Percentiles rank a stretch among this genome's conserved stretches.
phyloP scores from a whole-genome alignment of 2,329 filamentous ascomycete species.

The Calonectria hongkongensis region DNA sequence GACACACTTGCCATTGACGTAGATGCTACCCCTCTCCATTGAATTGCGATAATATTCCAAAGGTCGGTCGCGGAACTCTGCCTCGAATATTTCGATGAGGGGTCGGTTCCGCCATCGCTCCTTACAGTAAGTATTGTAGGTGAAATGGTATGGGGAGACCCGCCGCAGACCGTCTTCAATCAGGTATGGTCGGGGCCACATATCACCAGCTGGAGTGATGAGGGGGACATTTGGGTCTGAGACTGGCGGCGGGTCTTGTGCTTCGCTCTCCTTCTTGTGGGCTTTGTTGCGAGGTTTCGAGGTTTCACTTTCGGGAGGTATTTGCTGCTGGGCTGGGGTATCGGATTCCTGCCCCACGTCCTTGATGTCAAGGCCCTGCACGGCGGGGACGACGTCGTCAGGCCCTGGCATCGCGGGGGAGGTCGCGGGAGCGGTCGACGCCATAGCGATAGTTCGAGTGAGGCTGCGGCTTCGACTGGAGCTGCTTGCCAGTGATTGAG shows the following conservation, averaged over 20 bases:
- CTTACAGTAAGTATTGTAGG: constrained; percentile 97
- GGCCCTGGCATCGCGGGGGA: constrained; percentile 35
- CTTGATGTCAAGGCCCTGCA: constrained; percentile 47
- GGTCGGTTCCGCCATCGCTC: constrained; percentile 90
- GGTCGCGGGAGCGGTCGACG: constrained; percentile 40
- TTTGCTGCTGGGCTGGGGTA: constrained; percentile 38
- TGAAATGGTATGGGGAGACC: constrained; percentile 91
- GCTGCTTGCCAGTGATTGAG: constrained; percentile 6
- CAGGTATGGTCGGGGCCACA: constrained; percentile 82
- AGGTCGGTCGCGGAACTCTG: constrained; percentile 93
- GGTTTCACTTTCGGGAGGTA: constrained; percentile 38
- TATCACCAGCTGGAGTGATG: constrained; percentile 59
- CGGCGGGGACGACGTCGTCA: constrained; percentile 43
- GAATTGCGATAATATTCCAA: constrained; percentile 90
- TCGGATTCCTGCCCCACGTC: constrained; percentile 36
- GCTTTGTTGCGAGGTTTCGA: constrained; percentile 10
- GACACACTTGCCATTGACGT: constrained; percentile 84
- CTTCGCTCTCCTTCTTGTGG: constrained; percentile 39
- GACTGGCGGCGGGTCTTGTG: constrained; percentile 44
- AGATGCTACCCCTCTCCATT: constrained; percentile 86
- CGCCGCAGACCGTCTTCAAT: constrained; percentile 89
- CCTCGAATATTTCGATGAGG: constrained; percentile 90
- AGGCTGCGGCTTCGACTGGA: constrained; percentile 36
- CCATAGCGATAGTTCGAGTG: constrained; percentile 47
- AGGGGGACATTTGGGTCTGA: constrained; percentile 51